Evolutionary conservation across 177 flowering plant genomes (phyloP), one percentile per base, ranked within the genome.

Genomic region (Vitis hybrid): DNA sequence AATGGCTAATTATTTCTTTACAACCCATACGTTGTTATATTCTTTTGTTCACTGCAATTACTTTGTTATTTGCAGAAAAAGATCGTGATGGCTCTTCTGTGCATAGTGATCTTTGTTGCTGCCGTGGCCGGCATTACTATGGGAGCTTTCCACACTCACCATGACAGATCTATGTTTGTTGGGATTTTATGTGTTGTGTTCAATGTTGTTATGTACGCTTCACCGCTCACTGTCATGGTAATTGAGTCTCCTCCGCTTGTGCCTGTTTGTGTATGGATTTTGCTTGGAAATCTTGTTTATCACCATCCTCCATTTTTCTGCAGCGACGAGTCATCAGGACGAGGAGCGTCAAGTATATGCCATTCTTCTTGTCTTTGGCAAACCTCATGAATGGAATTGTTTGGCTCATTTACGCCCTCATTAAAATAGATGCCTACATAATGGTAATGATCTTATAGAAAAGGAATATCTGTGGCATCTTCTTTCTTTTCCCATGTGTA

Each of bases 281-380:
- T 70, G 0, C 6, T 30, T 19, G 11, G 52, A 18, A 4, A 17
- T 69, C 34, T 11, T 3, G 12, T 7, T 58, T 18, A 14, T 52
- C 3, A 8, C 2, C 11, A 12, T 50, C 23, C 40, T 63, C 19
- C 66, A 9, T 40, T 14, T 55, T 19, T 50, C 17, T 32, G 56
- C 80, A 85, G 86, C 40, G 40, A 32, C 66, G 30, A 60, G 89
- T 81, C 26, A 74, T 81, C 50, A 76, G 54, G 62, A 79, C 84
- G 50, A 81, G 76, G 75, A 81, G 84, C 19, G 82, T 81, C 3
- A 79, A 74, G 68, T 81, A 79, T 78, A 81, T 81, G 84, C 84
- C 84, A 32, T 79, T 81, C 52, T 34, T 11, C n/a, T 69, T 81
- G 17, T 77, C 84, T 23, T 23, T 77, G 1, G 78, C 77, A 10